phyloP scores from a whole-genome alignment of 2,329 filamentous ascomycete species.

The Akanthomyces uredinophilus region DNA sequence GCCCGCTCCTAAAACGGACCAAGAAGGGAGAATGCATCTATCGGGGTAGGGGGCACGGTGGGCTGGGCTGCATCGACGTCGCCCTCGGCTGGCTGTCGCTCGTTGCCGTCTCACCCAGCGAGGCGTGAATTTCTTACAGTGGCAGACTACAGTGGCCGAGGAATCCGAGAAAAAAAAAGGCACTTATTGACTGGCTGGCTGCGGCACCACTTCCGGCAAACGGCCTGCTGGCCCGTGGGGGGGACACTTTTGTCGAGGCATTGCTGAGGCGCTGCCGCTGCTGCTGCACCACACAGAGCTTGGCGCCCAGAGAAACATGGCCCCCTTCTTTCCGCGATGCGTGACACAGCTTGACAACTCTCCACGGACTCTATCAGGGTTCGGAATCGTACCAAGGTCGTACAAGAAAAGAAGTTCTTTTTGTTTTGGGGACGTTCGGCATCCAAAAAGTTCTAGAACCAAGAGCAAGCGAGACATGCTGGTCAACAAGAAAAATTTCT shows the following conservation, averaged over 20 bases:
- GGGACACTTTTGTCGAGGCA: too few relatives aligned
- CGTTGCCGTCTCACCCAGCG: not conserved
- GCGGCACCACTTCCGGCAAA: too few relatives aligned
- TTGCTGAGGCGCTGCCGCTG: too few relatives aligned
- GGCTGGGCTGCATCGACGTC: not conserved
- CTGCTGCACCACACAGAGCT: too few relatives aligned
- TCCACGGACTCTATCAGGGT: not conserved
- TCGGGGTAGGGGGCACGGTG: not conserved
- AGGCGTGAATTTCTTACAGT: not conserved
- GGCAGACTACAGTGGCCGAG: too few relatives aligned
- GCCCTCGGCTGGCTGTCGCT: not conserved
- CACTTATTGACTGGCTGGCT: too few relatives aligned
- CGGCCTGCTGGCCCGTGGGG: too few relatives aligned
- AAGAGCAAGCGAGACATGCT: not conserved
- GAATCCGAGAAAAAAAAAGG: too few relatives aligned
- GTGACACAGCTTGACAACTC: not conserved
- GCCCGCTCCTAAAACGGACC: not conserved
- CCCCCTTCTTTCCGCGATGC: too few relatives aligned
- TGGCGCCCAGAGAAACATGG: too few relatives aligned
- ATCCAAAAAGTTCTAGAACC: not conserved
- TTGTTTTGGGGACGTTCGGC: not conserved
- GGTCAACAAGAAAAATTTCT: not conserved
- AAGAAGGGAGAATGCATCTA: not conserved
- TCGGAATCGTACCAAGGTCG: not conserved
- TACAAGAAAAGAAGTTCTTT: not conserved